Base-by-base conservation (phyloP, 75 land plant genomes). In the Adiantum capillusveneris region DNA sequence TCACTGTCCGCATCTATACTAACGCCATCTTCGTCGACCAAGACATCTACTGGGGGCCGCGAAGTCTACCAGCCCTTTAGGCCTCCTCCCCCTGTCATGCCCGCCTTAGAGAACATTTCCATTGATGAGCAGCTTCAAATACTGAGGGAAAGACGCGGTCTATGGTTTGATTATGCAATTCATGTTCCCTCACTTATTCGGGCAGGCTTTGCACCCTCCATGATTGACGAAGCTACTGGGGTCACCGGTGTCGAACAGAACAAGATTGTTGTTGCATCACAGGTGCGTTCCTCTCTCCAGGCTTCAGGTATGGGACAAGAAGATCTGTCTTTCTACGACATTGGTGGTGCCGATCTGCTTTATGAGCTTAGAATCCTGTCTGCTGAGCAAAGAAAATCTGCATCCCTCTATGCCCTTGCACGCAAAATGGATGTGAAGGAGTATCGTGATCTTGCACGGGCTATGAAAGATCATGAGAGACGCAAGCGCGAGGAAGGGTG, bases 211-310 rank as follows among this genome's bases (percentile, higher is more conserved):
- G 63, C 84, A 37, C 84, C 92, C 16, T 48, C 97, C 56, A 56
- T 70, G 60, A 68, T 95, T 24, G 99, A 95, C 51, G 99, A 95
- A 59, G 57, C 58, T 55, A 95, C 99, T 28, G 99, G 99, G 31
- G 74, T 95, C 25, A 58, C 86, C 24, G 90, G 90, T 44, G 81
- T 82, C 44, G 92, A 95, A 58, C 99, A 95, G 82, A 95, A 86
- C 65, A 75, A 76, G 29, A 59, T 90, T 28, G 67, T 82, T 45
- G 99, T 90, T 19, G 99, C 78, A 17, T 65, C 86, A 41, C 78
- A 85, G 74, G 92, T 94, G 34, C 71, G 96, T 12, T 66, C 76
- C 22, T 79, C 98, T 7, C 78, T 94, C 16, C 20, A 72, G 53
- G 45, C 66, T 25, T 71, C 68, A 30, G 68, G 72, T 11, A 21